phyloP scores from a whole-genome alignment of 2,329 filamentous ascomycete genomes.

The Diaporthe citrichinensis region DNA sequence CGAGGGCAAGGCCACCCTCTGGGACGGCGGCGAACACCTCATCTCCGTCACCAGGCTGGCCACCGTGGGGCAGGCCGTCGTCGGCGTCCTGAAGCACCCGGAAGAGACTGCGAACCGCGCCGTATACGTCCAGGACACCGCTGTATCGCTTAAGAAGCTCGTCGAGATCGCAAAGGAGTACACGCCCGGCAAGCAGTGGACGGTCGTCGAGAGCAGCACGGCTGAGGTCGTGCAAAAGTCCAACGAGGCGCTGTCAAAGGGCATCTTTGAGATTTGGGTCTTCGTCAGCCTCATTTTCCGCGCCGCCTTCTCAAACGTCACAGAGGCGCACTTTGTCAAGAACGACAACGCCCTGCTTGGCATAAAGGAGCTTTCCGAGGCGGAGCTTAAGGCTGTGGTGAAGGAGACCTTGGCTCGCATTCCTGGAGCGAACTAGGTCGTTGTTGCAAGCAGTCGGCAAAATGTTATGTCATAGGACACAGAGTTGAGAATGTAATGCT shows the following conservation, averaged over 20 bases:
- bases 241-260: constrained; percentile 22
- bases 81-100: constrained; percentile 62
- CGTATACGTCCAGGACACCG: constrained; percentile 59
- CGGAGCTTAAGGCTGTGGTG: constrained; percentile 30
- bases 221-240: constrained; percentile 24
- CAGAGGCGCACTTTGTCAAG: constrained; percentile 13
- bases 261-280: background rate
- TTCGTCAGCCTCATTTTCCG: constrained; percentile 17
- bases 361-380: constrained; percentile 19
- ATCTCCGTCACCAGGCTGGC: constrained; percentile 64
- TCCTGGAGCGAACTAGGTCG: constrained; percentile 10
- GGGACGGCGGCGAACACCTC: constrained; percentile 63
- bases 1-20: constrained; percentile 57
- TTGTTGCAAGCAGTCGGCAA: background rate
- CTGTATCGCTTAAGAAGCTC: constrained; percentile 33
- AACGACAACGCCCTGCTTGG: constrained; percentile 38
- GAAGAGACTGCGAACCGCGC: constrained; percentile 67
- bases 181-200: constrained; percentile 33
- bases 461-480: no score
- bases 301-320: constrained; percentile 11
- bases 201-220: constrained; percentile 17
- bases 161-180: constrained; percentile 29
- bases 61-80: constrained; percentile 62
- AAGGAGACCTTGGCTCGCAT: constrained; percentile 14
- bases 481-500: background rate